Evolutionary conservation across 495 filamentous ascomycete species (phyloP).

Genomic region (Patellaria atrata): DNA sequence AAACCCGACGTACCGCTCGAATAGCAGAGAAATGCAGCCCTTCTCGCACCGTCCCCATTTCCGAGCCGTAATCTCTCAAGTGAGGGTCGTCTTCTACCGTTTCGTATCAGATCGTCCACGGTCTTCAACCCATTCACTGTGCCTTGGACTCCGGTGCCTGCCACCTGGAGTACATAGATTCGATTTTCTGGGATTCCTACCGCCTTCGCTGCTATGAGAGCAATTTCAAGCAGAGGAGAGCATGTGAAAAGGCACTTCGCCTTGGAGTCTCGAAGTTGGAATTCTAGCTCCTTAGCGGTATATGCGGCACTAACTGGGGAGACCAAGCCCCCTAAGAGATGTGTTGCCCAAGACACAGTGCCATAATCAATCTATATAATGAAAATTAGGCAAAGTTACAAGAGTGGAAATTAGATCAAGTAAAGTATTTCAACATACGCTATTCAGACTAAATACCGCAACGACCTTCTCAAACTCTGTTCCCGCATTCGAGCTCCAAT

Average conservation of each 20-base stretch:
- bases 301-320: constrained; percentile 79
- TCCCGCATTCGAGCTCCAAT: constrained; percentile 59
- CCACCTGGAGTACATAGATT: constrained; percentile 60
- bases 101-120: constrained; percentile 50
- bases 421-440: constrained; percentile 35
- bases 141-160: constrained; percentile 36
- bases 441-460: constrained; percentile 65
- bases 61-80: constrained; percentile 54
- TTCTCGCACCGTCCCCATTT: constrained; percentile 58
- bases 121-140: constrained; percentile 47
- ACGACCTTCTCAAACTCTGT: constrained; percentile 79
- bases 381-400: too few species aligned
- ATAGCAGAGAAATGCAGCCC: constrained; percentile 76
- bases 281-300: constrained; percentile 55
- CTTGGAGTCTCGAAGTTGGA: constrained; percentile 63
- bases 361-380: constrained; percentile 58
- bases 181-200: constrained; percentile 54
- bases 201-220: constrained; percentile 52
- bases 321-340: constrained; percentile 59
- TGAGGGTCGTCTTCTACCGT: constrained; percentile 46
- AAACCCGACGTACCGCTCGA: constrained; percentile 80
- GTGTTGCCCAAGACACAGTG: constrained; percentile 59
- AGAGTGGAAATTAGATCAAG: constrained; percentile 2
- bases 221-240: constrained; percentile 51
- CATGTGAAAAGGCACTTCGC: constrained; percentile 73